Evolutionary conservation across 2,329 filamentous ascomycete genomes (phyloP).

Genomic region (Ophiostoma montium): DNA sequence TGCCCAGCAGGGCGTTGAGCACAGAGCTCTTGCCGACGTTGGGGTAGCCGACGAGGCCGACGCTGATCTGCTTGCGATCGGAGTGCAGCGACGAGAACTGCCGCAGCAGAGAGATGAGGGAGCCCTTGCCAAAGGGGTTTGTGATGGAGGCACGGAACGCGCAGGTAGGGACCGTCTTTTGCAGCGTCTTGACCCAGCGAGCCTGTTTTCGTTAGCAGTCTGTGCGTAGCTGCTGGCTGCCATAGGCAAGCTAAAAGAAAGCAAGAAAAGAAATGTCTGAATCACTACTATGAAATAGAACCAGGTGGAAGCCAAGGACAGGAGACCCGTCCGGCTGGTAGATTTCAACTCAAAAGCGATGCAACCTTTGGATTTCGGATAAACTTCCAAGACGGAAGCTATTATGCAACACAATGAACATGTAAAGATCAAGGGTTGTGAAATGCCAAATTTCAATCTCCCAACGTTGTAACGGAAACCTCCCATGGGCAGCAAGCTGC

Average conservation of each 20-base stretch:
- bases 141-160: conserved; percentile 92
- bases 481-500: conserved; percentile 46
- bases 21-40: conserved; percentile 95
- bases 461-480: conserved; percentile 98
- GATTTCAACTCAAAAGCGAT: conserved; percentile 96
- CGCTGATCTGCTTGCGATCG: conserved; percentile 62
- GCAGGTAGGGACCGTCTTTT: conserved; percentile 82
- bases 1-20: conserved; percentile 85
- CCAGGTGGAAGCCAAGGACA: conserved; percentile 26
- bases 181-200: conserved; percentile 78
- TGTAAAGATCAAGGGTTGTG: conserved; percentile 49
- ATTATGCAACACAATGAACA: conserved; percentile 53
- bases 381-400: conserved; percentile 77
- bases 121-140: conserved; percentile 94
- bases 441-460: conserved; percentile 64
- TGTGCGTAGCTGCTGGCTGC: not conserved
- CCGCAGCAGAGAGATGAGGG: conserved; percentile 75
- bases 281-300: conserved; percentile 93
- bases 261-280: conserved; percentile 46
- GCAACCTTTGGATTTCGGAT: conserved; percentile 62
- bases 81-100: conserved; percentile 67
- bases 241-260: conserved; percentile 13
- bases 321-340: conserved; percentile 34
- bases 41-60: conserved; percentile 67
- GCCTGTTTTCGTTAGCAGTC: conserved; percentile 40